phyloP scores from a whole-genome alignment of 2,329 filamentous ascomycete species.

The Cladophialophora exuberans region DNA sequence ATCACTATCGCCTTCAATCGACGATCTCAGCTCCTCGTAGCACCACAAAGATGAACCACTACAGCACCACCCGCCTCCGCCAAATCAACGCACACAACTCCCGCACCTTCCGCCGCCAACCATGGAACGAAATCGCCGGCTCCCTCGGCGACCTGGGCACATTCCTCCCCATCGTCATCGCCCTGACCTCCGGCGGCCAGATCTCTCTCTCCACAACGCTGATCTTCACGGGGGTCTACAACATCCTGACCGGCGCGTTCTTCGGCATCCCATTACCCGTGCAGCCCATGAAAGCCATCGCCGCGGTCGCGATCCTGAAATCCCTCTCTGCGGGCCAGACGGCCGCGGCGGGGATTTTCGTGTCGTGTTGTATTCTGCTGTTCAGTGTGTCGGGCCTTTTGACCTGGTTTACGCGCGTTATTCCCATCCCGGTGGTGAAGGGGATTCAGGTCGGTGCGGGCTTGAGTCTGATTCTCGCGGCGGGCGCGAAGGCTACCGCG shows the following conservation, averaged over 20 bases:
- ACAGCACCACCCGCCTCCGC: slow-evolving; percentile 16
- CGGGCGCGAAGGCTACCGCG: slow-evolving; percentile 69
- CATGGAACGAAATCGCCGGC: slow-evolving; percentile 80
- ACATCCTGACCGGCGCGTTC: slow-evolving; percentile 76
- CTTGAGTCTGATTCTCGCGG: slow-evolving; percentile 77
- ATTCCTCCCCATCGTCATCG: slow-evolving; percentile 84
- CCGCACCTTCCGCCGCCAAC: slow-evolving; percentile 57
- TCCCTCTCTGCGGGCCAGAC: slow-evolving; percentile 70
- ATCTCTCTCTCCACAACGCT: slow-evolving; percentile 81
- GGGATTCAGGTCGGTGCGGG: slow-evolving; percentile 94
- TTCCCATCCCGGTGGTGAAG: slow-evolving; percentile 87
- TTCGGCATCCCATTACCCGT: slow-evolving; percentile 92
- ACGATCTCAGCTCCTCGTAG: background rate
- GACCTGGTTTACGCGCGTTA: slow-evolving; percentile 69
- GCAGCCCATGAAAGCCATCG: slow-evolving; percentile 89
- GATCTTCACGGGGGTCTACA: slow-evolving; percentile 85
- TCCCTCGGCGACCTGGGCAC: slow-evolving; percentile 89
- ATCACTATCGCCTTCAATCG: background rate
- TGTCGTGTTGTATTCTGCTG: slow-evolving; percentile 71
- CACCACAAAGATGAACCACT: slow-evolving; percentile 5
- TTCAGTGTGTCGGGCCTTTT: slow-evolving; percentile 82
- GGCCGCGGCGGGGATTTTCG: slow-evolving; percentile 81
- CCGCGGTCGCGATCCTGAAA: slow-evolving; percentile 79
- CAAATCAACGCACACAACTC: slow-evolving; percentile 52
- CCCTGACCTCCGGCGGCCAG: slow-evolving; percentile 75